A percentile compares a stretch with the other conserved stretches of the same genome.
These are phyloP conservation scores for Acanthamoeba castellanii DNA, from an alignment of 208 protist genomes.

Conservation along the genomic window DNA sequence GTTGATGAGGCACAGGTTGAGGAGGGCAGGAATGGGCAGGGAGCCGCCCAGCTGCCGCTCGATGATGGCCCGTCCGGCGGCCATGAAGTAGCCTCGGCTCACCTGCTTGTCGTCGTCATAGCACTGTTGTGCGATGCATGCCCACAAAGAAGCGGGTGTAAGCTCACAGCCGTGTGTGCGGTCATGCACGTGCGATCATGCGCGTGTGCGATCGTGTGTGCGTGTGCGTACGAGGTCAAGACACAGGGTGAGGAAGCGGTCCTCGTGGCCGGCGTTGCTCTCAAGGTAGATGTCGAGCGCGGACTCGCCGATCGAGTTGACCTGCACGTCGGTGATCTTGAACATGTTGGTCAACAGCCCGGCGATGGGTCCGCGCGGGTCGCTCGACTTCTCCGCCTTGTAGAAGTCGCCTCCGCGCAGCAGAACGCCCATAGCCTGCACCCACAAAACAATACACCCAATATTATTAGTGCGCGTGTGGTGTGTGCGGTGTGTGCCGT, in stretches of 20 bases:
- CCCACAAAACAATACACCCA: too few species aligned
- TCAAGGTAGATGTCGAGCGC: slow-evolving; percentile 27
- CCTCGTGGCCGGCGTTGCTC: slow-evolving; percentile 10
- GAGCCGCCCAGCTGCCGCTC: slow-evolving; percentile 2
- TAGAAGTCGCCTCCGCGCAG: slow-evolving; percentile 58
- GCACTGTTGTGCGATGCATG: not conserved
- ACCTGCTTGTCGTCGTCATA: slow-evolving; percentile 40
- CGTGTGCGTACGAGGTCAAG: slow-evolving; percentile 2
- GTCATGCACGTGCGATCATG: too few species aligned
- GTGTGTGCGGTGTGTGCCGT: not conserved
- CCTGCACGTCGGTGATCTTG: slow-evolving; percentile 48
- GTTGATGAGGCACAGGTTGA: slow-evolving; percentile 57
- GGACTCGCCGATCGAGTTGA: slow-evolving; percentile 8
- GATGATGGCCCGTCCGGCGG: not conserved
- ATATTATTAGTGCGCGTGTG: not conserved
- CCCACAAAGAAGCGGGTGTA: not conserved
- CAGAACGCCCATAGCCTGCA: not conserved
- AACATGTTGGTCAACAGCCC: slow-evolving; percentile 32
- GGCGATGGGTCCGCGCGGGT: slow-evolving; percentile 1
- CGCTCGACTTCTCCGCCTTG: slow-evolving; percentile 34
- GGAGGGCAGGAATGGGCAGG: not conserved
- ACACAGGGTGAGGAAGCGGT: not conserved
- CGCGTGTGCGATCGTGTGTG: not conserved
- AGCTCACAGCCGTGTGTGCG: not conserved
- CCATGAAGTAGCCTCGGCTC: slow-evolving; percentile 36